These are phyloP conservation scores for Beauveria australis DNA, from an alignment of 2,329 filamentous ascomycete species.

Conservation along the genomic window DNA sequence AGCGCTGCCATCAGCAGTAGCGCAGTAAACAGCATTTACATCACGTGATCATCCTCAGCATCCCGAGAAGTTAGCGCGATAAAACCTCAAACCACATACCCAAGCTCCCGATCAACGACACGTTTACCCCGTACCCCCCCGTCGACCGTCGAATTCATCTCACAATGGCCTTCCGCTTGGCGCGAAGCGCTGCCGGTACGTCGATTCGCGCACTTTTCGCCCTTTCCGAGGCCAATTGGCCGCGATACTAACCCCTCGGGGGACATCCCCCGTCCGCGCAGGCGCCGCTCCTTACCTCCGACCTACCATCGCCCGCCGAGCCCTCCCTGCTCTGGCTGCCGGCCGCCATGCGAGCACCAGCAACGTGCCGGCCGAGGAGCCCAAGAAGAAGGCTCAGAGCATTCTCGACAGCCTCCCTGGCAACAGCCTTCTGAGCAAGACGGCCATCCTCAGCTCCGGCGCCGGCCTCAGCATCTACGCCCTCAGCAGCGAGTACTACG, in stretches of 20 bases:
- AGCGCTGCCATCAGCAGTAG: background rate
- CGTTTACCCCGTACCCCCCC: constrained; percentile 34
- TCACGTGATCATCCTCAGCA: constrained; percentile 11
- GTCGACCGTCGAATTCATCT: constrained; percentile 51
- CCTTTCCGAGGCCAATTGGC: constrained; percentile 29
- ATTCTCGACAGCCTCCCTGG: constrained; percentile 90
- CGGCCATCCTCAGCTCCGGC: constrained; percentile 87
- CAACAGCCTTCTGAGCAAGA: constrained; percentile 88
- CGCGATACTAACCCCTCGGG: constrained; percentile 18
- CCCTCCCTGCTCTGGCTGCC: constrained; percentile 65
- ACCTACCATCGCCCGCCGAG: constrained; percentile 66
- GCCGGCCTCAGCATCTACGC: constrained; percentile 88
- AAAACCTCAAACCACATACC: constrained; percentile 43
- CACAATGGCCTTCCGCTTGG: constrained; percentile 97
- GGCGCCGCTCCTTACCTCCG: constrained; percentile 83
- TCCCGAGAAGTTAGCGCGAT: constrained; percentile 27
- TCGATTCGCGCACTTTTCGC: constrained; percentile 20
- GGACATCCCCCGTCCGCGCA: constrained; percentile 27
- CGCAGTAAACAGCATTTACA: background rate
- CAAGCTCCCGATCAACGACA: constrained; percentile 37
- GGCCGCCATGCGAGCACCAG: constrained; percentile 59
- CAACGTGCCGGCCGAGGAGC: constrained; percentile 75
- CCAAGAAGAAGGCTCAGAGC: constrained; percentile 94
- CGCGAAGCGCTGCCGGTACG: constrained; percentile 91
- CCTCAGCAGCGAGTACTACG: constrained; percentile 99